Conservation (phyloP, 2,329 filamentous ascomycete species). For the Penicillium sp. region DNA sequence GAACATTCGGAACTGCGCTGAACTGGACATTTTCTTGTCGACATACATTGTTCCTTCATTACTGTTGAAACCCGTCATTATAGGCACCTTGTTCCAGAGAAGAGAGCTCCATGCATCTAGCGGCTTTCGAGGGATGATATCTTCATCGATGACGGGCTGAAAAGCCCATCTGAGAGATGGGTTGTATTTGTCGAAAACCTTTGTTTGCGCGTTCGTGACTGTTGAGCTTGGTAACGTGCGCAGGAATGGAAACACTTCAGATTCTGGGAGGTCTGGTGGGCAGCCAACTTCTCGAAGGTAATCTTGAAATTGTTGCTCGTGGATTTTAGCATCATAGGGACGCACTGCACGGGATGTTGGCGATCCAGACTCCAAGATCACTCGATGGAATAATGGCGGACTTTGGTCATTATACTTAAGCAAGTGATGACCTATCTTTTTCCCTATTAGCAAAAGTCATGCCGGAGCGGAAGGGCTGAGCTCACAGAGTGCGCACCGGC, state of each 20-base stretch:
- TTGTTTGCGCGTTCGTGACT: conserved; percentile 46
- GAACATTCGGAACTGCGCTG: conserved; percentile 62
- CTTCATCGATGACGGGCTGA: conserved; percentile 70
- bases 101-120: conserved; percentile 62
- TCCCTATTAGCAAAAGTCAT: background rate
- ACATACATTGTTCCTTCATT: conserved; percentile 72
- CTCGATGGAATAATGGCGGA: conserved; percentile 49
- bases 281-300: conserved; percentile 46
- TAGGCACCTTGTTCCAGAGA: conserved; percentile 60
- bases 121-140: conserved; percentile 62
- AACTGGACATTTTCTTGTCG: conserved; percentile 51
- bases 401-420: conserved; percentile 50
- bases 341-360: conserved; percentile 54
- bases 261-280: conserved; percentile 24
- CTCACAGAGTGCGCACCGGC: conserved; percentile 54
- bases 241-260: conserved; percentile 47
- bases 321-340: conserved; percentile 44
- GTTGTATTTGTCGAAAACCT: conserved; percentile 52
- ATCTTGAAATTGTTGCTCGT: conserved; percentile 51
- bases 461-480: background rate
- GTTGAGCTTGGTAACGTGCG: conserved; percentile 42
- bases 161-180: conserved; percentile 61
- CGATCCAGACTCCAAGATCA: conserved; percentile 52
- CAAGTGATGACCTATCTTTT: conserved; percentile 70
- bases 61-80: conserved; percentile 72